phyloP scores from a whole-genome alignment of 2,329 filamentous ascomycete species.

The Drechslerella stenobrocha region DNA sequence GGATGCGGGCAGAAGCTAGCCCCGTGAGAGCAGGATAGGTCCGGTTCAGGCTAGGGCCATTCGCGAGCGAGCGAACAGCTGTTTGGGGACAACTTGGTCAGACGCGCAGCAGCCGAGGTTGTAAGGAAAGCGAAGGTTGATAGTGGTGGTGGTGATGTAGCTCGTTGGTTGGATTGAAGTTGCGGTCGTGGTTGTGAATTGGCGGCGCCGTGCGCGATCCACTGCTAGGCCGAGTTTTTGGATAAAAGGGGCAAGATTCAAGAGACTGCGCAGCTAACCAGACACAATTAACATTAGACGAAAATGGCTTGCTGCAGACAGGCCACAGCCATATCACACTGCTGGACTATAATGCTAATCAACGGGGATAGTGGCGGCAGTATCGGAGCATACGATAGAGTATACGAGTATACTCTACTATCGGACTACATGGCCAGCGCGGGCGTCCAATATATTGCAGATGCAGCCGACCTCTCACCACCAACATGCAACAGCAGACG shows the following conservation, averaged over 20 bases:
- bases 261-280: not conserved
- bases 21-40: not conserved
- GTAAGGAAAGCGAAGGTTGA: not conserved
- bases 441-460: not conserved
- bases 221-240: conserved; percentile 15
- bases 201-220: conserved; percentile 39
- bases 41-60: not conserved
- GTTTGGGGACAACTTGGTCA: not conserved
- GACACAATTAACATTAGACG: conserved; percentile 1
- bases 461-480: not conserved
- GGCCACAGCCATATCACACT: conserved; percentile 2
- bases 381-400: too few species aligned
- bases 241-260: conserved; percentile 32
- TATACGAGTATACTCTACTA: too few species aligned
- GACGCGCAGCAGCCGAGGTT: not conserved
- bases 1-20: not conserved
- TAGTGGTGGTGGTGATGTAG: not conserved
- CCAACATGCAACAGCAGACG: too few species aligned
- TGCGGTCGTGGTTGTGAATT: too few species aligned
- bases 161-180: not conserved
- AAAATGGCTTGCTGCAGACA: conserved; percentile 10
- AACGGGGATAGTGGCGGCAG: too few species aligned
- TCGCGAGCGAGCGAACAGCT: not conserved
- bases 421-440: too few species aligned
- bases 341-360: not conserved